Evolutionary conservation across 306 rosid species (phyloP), one percentile per base, ranked within the genome.

Genomic region (Vicia sativa): DNA sequence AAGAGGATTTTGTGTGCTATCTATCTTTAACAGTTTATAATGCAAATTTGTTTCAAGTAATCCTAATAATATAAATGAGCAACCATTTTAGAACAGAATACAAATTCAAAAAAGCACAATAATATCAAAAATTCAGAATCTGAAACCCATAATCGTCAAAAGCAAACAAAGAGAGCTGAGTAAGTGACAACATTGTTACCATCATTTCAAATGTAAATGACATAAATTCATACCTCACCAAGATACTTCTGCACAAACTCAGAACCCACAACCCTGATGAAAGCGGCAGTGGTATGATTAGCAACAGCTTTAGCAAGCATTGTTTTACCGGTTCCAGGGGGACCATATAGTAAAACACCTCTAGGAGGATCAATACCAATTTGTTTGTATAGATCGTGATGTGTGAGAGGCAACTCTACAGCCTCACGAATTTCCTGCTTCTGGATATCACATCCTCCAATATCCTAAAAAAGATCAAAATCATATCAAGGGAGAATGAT

Each of bases 261-360:
- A 19, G 99, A 95, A 31, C 99, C 99, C 62, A 95, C 99, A 76
- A 95, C 99, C 86, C 99, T 85, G 45, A 95, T 95, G 80, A 95
- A 95, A 77, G 99, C 99, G 0, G 99, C 99, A 43, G 99, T 95
- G n/a, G 99, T 95, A 73, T 82, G 89, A 80, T 95, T 85, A 49
- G 99, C 99, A 84, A 95, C 99, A 74, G 99, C 99, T 86, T 95
- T 95, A 21, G 99, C 99, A 37, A 95, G 87, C 99, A 95, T 95
- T 34, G 99, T 95, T 81, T 95, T 95, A 44, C 99, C 99, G 5
- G 97, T 95, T 34, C 99, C 99, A 54, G 99, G 99, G 25, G 99
- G 99, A 0, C 99, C 99, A 76, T 95, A 95, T 52, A 95, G 95
- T 80, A 95, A 78, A 44, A 95, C 99, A 68, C 99, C 99, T n/a